Conservation (phyloP, 371 early-diverging fungal species). For the Rhizopus microsporus region DNA sequence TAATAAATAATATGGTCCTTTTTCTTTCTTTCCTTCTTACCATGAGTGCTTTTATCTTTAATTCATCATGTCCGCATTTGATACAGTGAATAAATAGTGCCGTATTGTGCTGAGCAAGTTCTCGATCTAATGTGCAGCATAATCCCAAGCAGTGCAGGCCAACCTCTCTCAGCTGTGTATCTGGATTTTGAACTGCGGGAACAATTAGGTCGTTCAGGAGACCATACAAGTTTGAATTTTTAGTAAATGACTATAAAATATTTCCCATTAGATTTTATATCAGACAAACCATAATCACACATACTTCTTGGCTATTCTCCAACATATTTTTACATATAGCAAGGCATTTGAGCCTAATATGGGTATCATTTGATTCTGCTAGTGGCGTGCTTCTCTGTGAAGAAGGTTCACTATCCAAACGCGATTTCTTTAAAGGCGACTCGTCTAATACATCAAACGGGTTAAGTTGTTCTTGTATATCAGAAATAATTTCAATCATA, state of each 20-base stretch:
- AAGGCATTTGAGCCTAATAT: conserved; percentile 44
- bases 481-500: conserved; percentile 79
- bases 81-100: conserved; percentile 47
- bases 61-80: conserved; percentile 41
- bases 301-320: conserved; percentile 69
- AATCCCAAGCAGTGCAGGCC: conserved; percentile 84
- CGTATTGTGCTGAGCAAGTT: conserved; percentile 50
- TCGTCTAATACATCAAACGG: conserved; percentile 3
- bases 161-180: conserved; percentile 68
- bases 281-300: background rate
- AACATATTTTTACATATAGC: conserved; percentile 73
- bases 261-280: background rate
- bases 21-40: conserved; percentile 22
- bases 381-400: background rate
- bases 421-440: conserved; percentile 17
- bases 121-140: conserved; percentile 69
- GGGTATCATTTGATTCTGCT: background rate
- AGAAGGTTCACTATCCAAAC: conserved; percentile 6
- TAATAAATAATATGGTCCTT: background rate
- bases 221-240: conserved; percentile 79
- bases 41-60: conserved; percentile 51
- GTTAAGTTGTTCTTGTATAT: conserved; percentile 21
- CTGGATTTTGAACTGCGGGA: conserved; percentile 75
- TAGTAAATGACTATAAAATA: conserved; percentile 46
- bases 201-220: conserved; percentile 78